Conservation (phyloP, 495 filamentous ascomycete species). For the Neurospora pannonica region DNA sequence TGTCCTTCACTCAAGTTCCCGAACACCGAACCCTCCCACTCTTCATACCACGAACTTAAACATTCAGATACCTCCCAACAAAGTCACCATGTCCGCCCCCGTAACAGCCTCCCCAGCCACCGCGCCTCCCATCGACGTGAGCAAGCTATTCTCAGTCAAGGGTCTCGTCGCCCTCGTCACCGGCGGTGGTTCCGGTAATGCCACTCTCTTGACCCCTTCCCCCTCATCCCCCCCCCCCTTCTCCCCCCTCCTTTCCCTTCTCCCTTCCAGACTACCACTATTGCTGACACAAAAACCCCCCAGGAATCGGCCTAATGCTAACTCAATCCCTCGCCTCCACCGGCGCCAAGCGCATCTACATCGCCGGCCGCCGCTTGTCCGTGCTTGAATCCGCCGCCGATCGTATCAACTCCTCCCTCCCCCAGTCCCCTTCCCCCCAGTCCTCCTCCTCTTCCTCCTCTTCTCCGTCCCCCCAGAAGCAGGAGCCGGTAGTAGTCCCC, state of each 20-base stretch:
- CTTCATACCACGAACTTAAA: neutral
- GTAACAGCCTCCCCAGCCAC: neutral
- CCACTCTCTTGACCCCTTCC: neutral
- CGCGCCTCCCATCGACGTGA: constrained; percentile 17
- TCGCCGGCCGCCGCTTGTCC: constrained; percentile 54
- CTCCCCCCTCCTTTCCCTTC: neutral
- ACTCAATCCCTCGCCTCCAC: constrained; percentile 47
- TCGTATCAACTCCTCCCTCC: constrained; percentile 19
- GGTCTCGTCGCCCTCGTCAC: constrained; percentile 56
- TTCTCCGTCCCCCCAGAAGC: neutral
- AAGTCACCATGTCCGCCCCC: neutral
- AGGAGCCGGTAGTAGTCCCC: constrained; percentile 39
- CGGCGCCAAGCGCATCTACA: constrained; percentile 62
- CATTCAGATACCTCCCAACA: neutral
- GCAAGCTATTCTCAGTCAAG: constrained; percentile 47
- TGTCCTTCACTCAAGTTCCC: neutral
- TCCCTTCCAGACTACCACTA: no score
- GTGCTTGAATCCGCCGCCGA: constrained; percentile 43
- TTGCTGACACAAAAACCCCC: neutral
- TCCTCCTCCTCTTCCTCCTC: no score
- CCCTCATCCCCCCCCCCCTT: neutral
- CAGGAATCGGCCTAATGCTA: constrained; percentile 59
- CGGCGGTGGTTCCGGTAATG: constrained; percentile 51
- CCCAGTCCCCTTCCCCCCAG: neutral
- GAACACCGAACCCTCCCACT: neutral